phyloP scores from a whole-genome alignment of 2,329 filamentous ascomycete genomes.

The Pseudogymnoascus sp. region DNA sequence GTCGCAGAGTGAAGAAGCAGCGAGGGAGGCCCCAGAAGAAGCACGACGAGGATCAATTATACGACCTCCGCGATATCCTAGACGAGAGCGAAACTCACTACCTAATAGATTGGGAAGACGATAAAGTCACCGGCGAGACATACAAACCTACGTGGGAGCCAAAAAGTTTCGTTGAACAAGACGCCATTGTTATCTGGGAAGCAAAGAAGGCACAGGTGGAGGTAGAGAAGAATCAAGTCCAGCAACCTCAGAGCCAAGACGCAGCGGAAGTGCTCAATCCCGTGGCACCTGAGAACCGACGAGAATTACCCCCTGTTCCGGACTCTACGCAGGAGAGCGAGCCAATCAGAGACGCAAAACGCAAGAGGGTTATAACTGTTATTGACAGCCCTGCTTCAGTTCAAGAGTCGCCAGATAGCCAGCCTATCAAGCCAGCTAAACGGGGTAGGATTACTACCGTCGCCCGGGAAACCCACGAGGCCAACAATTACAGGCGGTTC shows the following conservation, averaged over 20 bases:
- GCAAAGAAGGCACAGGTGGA: constrained; percentile 6
- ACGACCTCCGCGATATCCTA: constrained; percentile 9
- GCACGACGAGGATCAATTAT: constrained; percentile 1
- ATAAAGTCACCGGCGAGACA: constrained; percentile 38
- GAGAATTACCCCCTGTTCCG: not conserved
- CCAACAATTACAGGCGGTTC: constrained; percentile 20
- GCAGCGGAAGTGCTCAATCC: not conserved
- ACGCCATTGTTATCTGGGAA: constrained; percentile 9
- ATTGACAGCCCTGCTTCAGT: not conserved
- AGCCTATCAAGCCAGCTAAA: constrained; percentile 11
- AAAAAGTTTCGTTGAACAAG: constrained; percentile 7
- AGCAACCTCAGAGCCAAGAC: not conserved
- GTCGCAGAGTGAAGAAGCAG: not conserved
- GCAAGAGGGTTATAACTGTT: constrained; percentile 9
- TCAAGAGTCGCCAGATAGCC: not conserved
- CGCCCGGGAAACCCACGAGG: not conserved
- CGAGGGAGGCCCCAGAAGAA: not conserved
- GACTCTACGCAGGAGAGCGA: constrained; percentile 14
- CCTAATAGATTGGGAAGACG: constrained; percentile 47
- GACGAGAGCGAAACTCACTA: constrained; percentile 32
- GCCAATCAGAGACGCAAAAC: constrained; percentile 16
- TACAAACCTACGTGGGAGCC: constrained; percentile 45
- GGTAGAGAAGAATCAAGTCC: not conserved
- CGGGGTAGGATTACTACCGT: constrained; percentile 11
- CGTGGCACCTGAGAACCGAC: not conserved